Evolutionary conservation across 768 basidiomycete species (phyloP).

Genomic region (Royoungia palumana): DNA sequence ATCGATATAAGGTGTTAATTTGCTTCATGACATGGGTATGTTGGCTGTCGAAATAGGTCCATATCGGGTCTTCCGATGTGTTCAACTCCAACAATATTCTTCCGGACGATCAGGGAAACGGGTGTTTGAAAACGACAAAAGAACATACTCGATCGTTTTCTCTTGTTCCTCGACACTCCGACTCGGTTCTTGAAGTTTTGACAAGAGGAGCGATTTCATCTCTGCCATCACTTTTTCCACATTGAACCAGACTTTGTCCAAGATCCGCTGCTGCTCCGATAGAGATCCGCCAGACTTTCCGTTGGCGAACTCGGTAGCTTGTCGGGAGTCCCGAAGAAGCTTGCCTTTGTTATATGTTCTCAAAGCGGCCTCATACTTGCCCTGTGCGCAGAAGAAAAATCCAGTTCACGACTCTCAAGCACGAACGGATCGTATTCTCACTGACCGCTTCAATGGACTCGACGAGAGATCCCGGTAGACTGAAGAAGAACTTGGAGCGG

Average conservation of each 20-base stretch:
- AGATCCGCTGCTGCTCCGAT: slow-evolving; percentile 85
- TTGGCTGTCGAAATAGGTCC: slow-evolving; percentile 94
- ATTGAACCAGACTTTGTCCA: slow-evolving; percentile 94
- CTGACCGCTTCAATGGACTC: slow-evolving; percentile 87
- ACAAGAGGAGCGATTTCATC: slow-evolving; percentile 74
- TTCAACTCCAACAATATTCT: slow-evolving; percentile 90
- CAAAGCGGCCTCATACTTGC: slow-evolving; percentile 89
- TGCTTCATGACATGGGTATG: slow-evolving; percentile 80
- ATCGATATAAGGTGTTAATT: slow-evolving; percentile 62
- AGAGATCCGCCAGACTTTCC: slow-evolving; percentile 46
- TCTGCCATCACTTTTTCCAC: slow-evolving; percentile 94
- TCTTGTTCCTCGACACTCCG: slow-evolving; percentile 91
- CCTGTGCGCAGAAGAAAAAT: slow-evolving; percentile 44
- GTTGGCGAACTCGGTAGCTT: slow-evolving; percentile 66
- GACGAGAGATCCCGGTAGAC: slow-evolving; percentile 86
- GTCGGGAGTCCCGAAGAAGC: slow-evolving; percentile 83
- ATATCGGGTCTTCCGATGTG: slow-evolving; percentile 84
- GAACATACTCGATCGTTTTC: slow-evolving; percentile 89
- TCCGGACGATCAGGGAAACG: slow-evolving; percentile 7
- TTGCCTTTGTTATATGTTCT: slow-evolving; percentile 98
- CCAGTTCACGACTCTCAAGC: not conserved
- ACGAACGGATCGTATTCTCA: not conserved
- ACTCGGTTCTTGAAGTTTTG: slow-evolving; percentile 76
- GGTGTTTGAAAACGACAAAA: not conserved
- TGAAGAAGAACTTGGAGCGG: slow-evolving; percentile 97